Evolutionary conservation across 208 protist species (phyloP), one percentile per base, ranked within the genome.

Genomic region (Jaenimonas drosophilae): DNA sequence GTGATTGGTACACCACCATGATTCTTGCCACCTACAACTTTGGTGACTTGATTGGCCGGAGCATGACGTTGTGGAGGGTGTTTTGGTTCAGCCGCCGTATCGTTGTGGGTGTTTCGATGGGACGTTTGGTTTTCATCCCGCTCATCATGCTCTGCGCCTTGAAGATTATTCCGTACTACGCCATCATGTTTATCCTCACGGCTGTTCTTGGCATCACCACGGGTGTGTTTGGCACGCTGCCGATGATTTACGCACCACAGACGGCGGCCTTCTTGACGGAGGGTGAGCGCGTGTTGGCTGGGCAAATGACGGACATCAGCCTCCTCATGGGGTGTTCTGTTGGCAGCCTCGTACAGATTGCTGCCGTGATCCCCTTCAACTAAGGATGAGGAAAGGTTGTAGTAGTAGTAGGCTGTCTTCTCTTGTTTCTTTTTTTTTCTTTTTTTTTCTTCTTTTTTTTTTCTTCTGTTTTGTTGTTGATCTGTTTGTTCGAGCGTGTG

Each of bases 21-120:
- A 59, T 88, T 36, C 70, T 92, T 50, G 58, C 75, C 3, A 46
- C 69, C 2, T 88, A 73, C 69, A 92, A 89, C 66, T 61, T 72
- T 25, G 28, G 51, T 19, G 84, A 92, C 40, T 57, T 83, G 1
- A 19, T 67, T 6, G 84, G 79, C 0, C 72, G 84, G 19, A 11
- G 71, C 14, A 3, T 56, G 16, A 64, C 57, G 31, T 60, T 80
- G 46, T 68, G 63, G 55, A 77, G 57, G 55, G 31, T 20, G 0
- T 44, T 86, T 36, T 81, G 71, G 73, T 49, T 60, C 24, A 43
- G 65, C n/a, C 57, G 68, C 21, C 51, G 43, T 9, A 43, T 59
- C 9, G 47, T 76, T 27, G 16, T 82, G 12, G 58, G 75, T 43
- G 57, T 25, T 25, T 65, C 49, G 36, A 43, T 59, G 36, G 50